Evolutionary conservation across 2,329 filamentous ascomycete genomes (phyloP), one percentile per base, ranked within the genome.

Genomic region (Talaromyces sp.): DNA sequence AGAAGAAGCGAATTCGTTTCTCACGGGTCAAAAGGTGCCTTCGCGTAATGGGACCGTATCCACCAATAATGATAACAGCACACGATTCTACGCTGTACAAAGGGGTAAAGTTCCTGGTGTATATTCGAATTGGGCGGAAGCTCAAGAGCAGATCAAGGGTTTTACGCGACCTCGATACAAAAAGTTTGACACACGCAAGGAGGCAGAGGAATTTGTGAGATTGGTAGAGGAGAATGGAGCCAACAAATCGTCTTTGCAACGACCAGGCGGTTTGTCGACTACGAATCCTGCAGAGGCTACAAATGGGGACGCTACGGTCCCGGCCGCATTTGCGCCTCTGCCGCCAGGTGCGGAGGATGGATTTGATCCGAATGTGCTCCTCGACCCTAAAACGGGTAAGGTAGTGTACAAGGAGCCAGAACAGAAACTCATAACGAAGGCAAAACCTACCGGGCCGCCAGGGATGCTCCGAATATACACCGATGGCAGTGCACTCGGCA

Each of bases 1-100:
- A 66, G 85, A 88, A 68, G 92, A 97, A 66, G 94, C 94, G n/a
- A 85, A 90, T 71, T 87, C 86, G 1, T 97, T 91, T 74, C 83
- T 92, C 31, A 86, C 84, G 1, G 90, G 91, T 56, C 84, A 84
- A 69, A 83, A 84, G 64, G 76, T 76, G 8, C 74, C 75, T 16
- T 62, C 70, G 16, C 68, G 68, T 14, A 73, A 70, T 47, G 69
- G 78, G 22, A 72, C 79, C 24, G 75, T 80, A 47, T 71, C 79
- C 57, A 75, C 69, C 5, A 68, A 71, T 27, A 65, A 50, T 70
- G 19, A 54, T 24, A 52, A 75, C 76, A 50, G 79, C 79, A 39
- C 80, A 22, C 84, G 85, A 70, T 89, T 82, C 73, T 89, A 89
- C 68, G 87, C 81, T 9, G 85, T 89, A 1, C 86, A 84, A 68